A percentile compares a stretch with the other conserved stretches of the same genome.
Evolutionary conservation across 2,329 filamentous ascomycete genomes (phyloP).

Genomic region (Colletotrichum trifolii): DNA sequence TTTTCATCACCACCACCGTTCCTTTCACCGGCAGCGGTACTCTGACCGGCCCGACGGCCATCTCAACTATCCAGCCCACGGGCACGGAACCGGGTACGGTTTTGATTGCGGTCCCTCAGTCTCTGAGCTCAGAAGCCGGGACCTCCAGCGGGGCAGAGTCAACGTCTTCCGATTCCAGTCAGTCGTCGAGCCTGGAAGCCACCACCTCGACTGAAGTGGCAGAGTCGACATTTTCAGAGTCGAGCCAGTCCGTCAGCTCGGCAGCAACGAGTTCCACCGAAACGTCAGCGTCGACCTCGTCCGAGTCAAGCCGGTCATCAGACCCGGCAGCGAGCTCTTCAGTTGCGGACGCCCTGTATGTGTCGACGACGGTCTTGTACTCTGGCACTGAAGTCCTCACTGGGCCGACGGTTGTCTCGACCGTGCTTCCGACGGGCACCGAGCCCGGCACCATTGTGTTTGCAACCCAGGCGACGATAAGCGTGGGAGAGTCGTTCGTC

Average conservation of each 20-base stretch:
- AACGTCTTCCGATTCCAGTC: too few relatives aligned
- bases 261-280: too few relatives aligned
- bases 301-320: too few relatives aligned
- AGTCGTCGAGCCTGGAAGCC: too few relatives aligned
- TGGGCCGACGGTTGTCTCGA: neutral
- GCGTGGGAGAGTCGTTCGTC: neutral
- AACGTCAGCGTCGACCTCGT: too few relatives aligned
- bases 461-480: neutral
- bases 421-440: neutral
- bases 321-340: neutral
- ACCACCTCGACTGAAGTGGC: too few relatives aligned
- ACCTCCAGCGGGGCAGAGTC: too few relatives aligned
- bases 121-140: too few relatives aligned
- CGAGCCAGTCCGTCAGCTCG: too few relatives aligned
- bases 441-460: neutral
- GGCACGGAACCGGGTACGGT: slow-evolving; percentile 24
- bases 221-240: too few relatives aligned
- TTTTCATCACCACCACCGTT: neutral
- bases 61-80: slow-evolving; percentile 17
- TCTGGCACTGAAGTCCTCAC: neutral
- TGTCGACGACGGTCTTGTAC: neutral
- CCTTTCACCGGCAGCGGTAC: neutral
- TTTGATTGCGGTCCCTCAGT: neutral
- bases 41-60: neutral
- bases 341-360: neutral